Base-by-base conservation (phyloP, 2,329 filamentous ascomycete genomes). In the Ilyonectria robusta region DNA sequence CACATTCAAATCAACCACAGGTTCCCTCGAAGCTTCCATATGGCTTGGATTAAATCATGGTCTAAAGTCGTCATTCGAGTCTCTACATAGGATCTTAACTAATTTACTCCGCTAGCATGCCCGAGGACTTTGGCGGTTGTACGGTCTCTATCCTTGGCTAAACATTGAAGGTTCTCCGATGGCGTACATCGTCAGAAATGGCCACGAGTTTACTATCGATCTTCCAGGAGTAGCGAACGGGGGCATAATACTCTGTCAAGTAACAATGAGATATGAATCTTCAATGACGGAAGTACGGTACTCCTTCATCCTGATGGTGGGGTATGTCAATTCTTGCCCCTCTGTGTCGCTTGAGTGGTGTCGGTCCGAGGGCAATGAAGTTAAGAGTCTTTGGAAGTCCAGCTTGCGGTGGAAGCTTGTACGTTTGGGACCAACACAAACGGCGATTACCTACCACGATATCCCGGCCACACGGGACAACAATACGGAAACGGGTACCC, bases 321-420 rank as follows among this genome's bases (percentile, higher is more conserved):
- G 66, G 2, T 26, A 61, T 0, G 68, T 65, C 1, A 53, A 23
- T 1, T 46, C 31, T 23, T 40, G 53, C 1, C 42, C 62, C 6
- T 62, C 60, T 11, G 74, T 72, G 11, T 40, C 61, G 2, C 75
- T 74, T 31, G 50, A 67, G 42, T 62, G 62, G 65, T 69, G 73
- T n/a, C 65, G 58, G 6, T 72, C 67, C 6, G 55, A 50, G 2
- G 70, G 67, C 1, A 35, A 55, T 13, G 70, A 73, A 46, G 66
- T 72, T 7, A 68, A 61, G 56, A 68, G 67, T 10, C 29, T 70
- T 8, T 70, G 71, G 2, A 60, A 57, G 3, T 69, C 67, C 2
- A 35, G 66, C 21, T 57, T 57, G 50, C 67, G 73, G 10, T 71
- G 68, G 63, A 67, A 73, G 62, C 66, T 71, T 17, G 66, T 70